phyloP scores from a whole-genome alignment of 2,329 filamentous ascomycete genomes.

The Lachnellula subtilissima region DNA sequence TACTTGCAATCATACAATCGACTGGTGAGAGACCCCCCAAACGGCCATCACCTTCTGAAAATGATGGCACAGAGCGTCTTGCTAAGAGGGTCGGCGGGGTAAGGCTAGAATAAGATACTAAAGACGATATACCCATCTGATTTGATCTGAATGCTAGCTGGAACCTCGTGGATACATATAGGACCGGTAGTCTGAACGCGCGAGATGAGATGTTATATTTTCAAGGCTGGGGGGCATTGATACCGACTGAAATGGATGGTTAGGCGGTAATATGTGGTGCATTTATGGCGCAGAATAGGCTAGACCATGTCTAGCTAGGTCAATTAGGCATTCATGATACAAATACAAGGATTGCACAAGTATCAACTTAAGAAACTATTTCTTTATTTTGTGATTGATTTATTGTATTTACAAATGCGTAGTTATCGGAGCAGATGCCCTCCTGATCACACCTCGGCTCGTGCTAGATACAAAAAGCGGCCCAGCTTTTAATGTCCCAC shows the following conservation, averaged over 20 bases:
- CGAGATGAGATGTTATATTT: neutral
- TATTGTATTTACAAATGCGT: neutral
- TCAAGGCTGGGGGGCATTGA: neutral
- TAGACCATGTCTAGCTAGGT: neutral
- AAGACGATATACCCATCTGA: constrained; percentile 3
- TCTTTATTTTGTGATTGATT: neutral
- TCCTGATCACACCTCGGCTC: neutral
- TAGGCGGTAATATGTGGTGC: constrained; percentile 6
- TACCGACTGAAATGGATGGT: neutral
- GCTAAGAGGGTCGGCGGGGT: constrained; percentile 64
- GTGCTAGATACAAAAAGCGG: too few species aligned
- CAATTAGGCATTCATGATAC: too few species aligned
- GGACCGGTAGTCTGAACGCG: constrained; percentile 6
- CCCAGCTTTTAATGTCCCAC: too few species aligned
- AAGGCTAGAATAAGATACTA: constrained; percentile 38
- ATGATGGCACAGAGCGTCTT: constrained; percentile 38
- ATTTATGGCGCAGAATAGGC: constrained; percentile 18
- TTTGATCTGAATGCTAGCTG: constrained; percentile 14
- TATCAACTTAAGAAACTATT: neutral
- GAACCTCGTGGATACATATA: constrained; percentile 23
- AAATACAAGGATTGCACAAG: neutral
- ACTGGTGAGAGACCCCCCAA: constrained; percentile 95
- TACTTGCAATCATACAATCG: constrained; percentile 89
- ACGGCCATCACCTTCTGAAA: constrained; percentile 44
- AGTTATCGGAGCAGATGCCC: neutral